Conservation (phyloP, 768 basidiomycete species). For the Saitozyma podzolica region DNA sequence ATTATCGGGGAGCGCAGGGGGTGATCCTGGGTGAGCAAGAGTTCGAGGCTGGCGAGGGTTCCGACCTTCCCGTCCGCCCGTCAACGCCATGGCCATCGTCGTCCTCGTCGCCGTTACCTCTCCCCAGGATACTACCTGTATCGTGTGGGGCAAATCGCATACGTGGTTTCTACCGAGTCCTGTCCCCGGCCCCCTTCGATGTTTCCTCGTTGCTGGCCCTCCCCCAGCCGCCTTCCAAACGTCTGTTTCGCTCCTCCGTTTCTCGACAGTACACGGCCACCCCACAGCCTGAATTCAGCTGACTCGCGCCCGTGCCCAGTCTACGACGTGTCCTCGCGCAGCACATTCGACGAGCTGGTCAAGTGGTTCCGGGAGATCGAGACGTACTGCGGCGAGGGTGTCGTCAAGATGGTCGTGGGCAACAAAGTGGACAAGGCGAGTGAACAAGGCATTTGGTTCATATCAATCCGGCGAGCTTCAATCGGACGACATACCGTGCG, state of each 20-base stretch:
- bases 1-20: constrained; percentile 70
- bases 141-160: no score
- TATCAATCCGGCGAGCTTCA: neutral
- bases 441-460: neutral
- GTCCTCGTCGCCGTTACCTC: neutral
- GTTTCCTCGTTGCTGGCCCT: no score
- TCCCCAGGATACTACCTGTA: neutral
- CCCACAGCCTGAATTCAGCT: neutral
- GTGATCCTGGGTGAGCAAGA: constrained; percentile 55
- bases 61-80: neutral
- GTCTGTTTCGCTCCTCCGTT: no score
- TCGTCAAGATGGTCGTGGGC: constrained; percentile 90
- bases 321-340: constrained; percentile 89
- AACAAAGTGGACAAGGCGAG: constrained; percentile 85
- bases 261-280: no score
- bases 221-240: no score
- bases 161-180: no score
- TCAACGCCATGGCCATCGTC: neutral
- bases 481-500: neutral
- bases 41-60: neutral
- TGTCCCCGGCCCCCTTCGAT: no score
- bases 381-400: constrained; percentile 79
- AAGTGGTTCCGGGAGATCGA: constrained; percentile 89
- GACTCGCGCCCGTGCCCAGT: constrained; percentile 57
- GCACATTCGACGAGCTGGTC: constrained; percentile 91